phyloP scores from a whole-genome alignment of 805 yeast genomes.

The Alloascoidea africana region DNA sequence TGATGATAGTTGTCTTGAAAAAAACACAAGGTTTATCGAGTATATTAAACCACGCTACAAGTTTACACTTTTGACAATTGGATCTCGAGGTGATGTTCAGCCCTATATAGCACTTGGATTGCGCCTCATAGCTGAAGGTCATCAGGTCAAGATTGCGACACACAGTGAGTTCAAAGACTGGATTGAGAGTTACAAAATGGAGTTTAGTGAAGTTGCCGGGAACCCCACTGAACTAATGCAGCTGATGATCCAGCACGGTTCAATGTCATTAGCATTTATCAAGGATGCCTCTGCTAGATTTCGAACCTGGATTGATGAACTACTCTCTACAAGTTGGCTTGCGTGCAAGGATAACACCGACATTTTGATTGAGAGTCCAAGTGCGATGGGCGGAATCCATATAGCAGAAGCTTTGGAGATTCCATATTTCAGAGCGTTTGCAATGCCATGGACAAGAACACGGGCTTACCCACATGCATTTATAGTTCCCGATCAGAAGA shows the following conservation, averaged over 20 bases:
- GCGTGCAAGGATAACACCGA: conserved; percentile 73
- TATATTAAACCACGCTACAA: conserved; percentile 6
- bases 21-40: conserved; percentile 21
- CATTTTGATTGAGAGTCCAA: conserved; percentile 85
- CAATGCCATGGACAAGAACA: conserved; percentile 98
- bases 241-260: conserved; percentile 82
- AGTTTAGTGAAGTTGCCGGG: conserved; percentile 71
- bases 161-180: conserved; percentile 71
- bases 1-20: conserved; percentile 43
- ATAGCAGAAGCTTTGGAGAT: conserved; percentile 84
- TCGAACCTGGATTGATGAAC: conserved; percentile 68
- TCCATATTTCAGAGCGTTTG: conserved; percentile 88
- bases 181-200: conserved; percentile 52
- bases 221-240: conserved; percentile 88
- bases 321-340: conserved; percentile 62
- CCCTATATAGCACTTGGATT: conserved; percentile 87
- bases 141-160: conserved; percentile 69
- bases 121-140: conserved; percentile 71
- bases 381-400: conserved; percentile 91
- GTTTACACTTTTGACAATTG: conserved; percentile 71
- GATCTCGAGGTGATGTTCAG: conserved; percentile 94
- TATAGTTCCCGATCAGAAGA: conserved; percentile 82
- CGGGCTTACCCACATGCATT: conserved; percentile 95
- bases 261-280: conserved; percentile 68
- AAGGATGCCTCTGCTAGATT: conserved; percentile 74